These are phyloP conservation scores for Sporothrix brasiliensis DNA, from an alignment of 2,329 filamentous ascomycete genomes.

Conservation along the genomic window DNA sequence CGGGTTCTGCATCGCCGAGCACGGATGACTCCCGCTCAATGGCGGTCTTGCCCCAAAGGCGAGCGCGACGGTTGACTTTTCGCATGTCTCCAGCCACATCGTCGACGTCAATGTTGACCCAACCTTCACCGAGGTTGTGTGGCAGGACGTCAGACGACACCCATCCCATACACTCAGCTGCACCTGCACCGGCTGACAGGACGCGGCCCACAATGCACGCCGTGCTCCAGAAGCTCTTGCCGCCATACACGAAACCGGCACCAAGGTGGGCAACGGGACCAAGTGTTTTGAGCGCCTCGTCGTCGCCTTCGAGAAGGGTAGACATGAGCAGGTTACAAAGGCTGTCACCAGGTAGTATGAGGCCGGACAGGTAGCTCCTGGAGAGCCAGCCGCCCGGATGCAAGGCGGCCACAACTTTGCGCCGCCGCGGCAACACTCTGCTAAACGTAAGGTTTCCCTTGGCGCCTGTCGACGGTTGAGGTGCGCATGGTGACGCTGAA, in stretches of 20 bases:
- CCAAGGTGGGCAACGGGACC: slow-evolving; percentile 65
- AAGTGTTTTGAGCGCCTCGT: slow-evolving; percentile 59
- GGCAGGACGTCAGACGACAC: slow-evolving; percentile 64
- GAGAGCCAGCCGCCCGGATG: slow-evolving; percentile 67
- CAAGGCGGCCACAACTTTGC: slow-evolving; percentile 60
- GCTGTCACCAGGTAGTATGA: slow-evolving; percentile 66
- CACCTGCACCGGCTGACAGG: slow-evolving; percentile 63
- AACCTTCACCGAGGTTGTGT: slow-evolving; percentile 55
- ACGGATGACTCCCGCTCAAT: slow-evolving; percentile 65
- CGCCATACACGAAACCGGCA: slow-evolving; percentile 64
- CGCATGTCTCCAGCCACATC: slow-evolving; percentile 48
- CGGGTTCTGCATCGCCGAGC: slow-evolving; percentile 59
- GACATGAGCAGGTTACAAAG: slow-evolving; percentile 67
- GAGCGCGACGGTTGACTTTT: slow-evolving; percentile 44
- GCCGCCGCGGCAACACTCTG: slow-evolving; percentile 49
- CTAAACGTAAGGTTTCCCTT: slow-evolving; percentile 37
- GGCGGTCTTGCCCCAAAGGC: slow-evolving; percentile 62
- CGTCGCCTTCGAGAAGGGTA: slow-evolving; percentile 66
- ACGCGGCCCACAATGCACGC: slow-evolving; percentile 67
- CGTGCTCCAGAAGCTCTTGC: slow-evolving; percentile 71
- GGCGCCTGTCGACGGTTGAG: slow-evolving; percentile 27
- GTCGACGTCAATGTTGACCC: slow-evolving; percentile 61
- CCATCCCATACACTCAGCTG: slow-evolving; percentile 70
- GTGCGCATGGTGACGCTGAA: slow-evolving; percentile 25
- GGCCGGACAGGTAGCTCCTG: slow-evolving; percentile 66